Evolutionary conservation across 2,329 filamentous ascomycete species (phyloP), one percentile per base, ranked within the genome.

Genomic region (Lasiodiplodia theobromae): DNA sequence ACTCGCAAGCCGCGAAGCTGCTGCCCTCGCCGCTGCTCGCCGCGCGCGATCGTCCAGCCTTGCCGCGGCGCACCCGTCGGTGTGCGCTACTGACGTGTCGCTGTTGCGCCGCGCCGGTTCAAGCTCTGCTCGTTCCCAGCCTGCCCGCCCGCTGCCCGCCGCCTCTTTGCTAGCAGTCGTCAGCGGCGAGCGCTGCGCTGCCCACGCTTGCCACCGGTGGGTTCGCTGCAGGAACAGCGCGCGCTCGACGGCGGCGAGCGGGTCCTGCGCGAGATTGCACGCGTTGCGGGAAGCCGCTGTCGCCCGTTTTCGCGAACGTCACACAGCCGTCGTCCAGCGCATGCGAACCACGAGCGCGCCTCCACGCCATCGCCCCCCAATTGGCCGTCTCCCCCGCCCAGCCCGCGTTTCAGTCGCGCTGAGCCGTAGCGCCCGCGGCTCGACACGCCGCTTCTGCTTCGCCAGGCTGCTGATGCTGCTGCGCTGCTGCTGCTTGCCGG

Each of bases 351-450:
- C 58, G 58, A 63, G 58, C 60, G 14, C 25, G 21, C 38, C 21
- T 44, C 23, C 12, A 25, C 58, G 44, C 38, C 31, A 14, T 12
- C 31, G 44, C 44, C n/a, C 44, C 44, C 18, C 44, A 47, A 47
- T 47, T 47, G 44, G 44, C 44, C n/a, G 44, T 38, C n/a, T 47
- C 44, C 51, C 51, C 51, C 44, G 60, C 60, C 31, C 47, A 52
- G 44, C 28, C 44, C 58, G 44, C 60, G 60, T 64, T 64, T 64
- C 60, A 62, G 31, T 38, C 47, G 47, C 47, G 28, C n/a, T 38
- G 60, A 64, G 60, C 60, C 47, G 60, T 64, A 64, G 60, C 60
- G 60, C 60, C 60, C 60, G 60, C 44, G 34, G 60, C 60, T 52
- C 44, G 60, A 52, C 44, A 44, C 58, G 58, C 60, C 47, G 58